A percentile compares a stretch with the other conserved stretches of the same genome.
Evolutionary conservation across 441 rosid genomes (phyloP).

Genomic region (Corymbia citriodora): DNA sequence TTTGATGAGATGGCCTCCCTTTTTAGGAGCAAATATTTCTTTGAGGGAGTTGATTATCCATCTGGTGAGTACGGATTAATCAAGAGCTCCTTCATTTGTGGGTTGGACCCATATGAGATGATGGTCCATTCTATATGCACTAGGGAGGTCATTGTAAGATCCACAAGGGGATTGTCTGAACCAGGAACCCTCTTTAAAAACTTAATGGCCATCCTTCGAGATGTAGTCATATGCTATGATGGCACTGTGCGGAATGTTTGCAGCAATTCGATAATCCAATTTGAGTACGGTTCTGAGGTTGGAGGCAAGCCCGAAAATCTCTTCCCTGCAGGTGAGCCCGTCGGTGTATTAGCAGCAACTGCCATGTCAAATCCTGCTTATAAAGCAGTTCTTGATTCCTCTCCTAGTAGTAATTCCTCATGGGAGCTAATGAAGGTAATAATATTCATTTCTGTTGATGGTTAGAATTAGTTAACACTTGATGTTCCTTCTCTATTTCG

Average conservation of each 20-base stretch:
- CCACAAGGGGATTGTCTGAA: conserved; percentile 89
- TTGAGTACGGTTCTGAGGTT: conserved; percentile 57
- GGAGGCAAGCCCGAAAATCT: conserved; percentile 40
- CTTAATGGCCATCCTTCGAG: conserved; percentile 96
- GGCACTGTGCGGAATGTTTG: conserved; percentile 86
- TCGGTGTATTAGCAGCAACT: conserved; percentile 96
- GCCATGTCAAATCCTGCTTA: conserved; percentile 99
- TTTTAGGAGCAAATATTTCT: conserved; percentile 53
- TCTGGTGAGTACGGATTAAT: conserved; percentile 76
- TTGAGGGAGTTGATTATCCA: conserved; percentile 37
- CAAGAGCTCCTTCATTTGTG: conserved; percentile 67
- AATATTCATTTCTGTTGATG: not conserved
- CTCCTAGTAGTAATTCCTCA: conserved; percentile 80
- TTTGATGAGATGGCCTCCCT: conserved; percentile 72
- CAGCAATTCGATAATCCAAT: conserved; percentile 82
- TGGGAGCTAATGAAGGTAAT: conserved; percentile 98
- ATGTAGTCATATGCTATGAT: conserved; percentile 82
- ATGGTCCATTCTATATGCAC: conserved; percentile 78
- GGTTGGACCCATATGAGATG: conserved; percentile 92
- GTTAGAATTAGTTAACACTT: not conserved
- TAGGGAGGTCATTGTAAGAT: conserved; percentile 88
- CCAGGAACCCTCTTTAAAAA: conserved; percentile 95
- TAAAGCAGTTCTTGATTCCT: conserved; percentile 96
- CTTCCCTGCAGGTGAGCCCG: conserved; percentile 93
- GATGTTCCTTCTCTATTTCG: not conserved